Conservation (phyloP, 73 alveolate species). For the Tetrahymena thermophila region DNA sequence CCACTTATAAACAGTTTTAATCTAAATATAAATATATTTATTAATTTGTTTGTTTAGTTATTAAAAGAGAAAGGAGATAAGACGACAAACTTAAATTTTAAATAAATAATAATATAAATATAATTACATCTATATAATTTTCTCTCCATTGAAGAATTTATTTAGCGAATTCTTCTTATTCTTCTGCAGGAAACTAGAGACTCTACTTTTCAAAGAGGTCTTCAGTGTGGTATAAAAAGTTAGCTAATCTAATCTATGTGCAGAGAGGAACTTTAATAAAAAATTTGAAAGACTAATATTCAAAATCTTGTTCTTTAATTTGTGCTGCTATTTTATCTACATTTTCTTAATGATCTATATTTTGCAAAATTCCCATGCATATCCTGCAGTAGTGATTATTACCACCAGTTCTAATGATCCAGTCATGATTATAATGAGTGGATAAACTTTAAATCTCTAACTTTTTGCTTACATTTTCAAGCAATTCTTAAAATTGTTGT, state of each 20-base stretch:
- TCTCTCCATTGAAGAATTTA: neutral
- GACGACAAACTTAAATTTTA: neutral
- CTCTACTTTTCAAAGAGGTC: neutral
- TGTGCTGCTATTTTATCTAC: neutral
- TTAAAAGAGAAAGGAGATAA: neutral
- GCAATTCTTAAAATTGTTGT: neutral
- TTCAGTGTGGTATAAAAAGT: neutral
- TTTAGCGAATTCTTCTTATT: neutral
- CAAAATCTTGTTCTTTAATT: constrained; percentile 3
- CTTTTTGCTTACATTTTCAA: constrained; percentile 15
- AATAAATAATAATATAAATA: neutral
- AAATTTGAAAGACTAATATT: constrained; percentile 30
- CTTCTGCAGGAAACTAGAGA: neutral
- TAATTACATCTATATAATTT: constrained; percentile 5
- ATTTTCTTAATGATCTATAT: constrained; percentile 16
- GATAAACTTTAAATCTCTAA: constrained; percentile 18
- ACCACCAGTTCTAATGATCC: constrained; percentile 21
- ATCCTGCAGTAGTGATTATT: constrained; percentile 14
- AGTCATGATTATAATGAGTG: constrained; percentile 2
- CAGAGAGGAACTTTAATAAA: constrained; percentile 29
- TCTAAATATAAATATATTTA: too few species aligned
- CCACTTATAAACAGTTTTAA: neutral
- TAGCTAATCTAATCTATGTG: neutral
- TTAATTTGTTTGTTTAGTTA: too few species aligned
- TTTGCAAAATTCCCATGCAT: constrained; percentile 32